Evolutionary conservation across 2,329 filamentous ascomycete species (phyloP), one percentile per base, ranked within the genome.

Genomic region (Colletotrichum kahawae): DNA sequence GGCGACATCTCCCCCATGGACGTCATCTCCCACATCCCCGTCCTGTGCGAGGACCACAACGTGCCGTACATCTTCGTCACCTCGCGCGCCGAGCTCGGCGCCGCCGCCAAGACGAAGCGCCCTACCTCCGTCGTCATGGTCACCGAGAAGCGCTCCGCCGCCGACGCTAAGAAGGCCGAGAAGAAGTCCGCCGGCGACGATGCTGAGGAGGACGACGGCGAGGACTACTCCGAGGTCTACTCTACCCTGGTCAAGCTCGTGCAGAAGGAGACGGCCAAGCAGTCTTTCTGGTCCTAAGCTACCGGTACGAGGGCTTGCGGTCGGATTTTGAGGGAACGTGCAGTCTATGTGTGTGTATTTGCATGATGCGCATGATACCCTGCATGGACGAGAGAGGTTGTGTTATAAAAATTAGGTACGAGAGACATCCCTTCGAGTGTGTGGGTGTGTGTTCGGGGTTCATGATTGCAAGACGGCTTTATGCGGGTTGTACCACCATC

Each of bases 1-100:
- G 97, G 95, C 80, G 97, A 99, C 86, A 98, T 99, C 88, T 98
- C 95, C 68, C 97, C 97, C 78, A 96, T 97, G 93, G 97, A 99
- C 86, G 97, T 99, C 84, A 98, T 99, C 88, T 97, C 95, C 76
- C 97, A 99, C 88, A 95, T 99, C 79, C 97, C 97, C 81, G 95
- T 99, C 73, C 93, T 98, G 74, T 98, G 97, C 90, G 97, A 99
- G 88, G 96, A 98, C 87, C 96, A 98, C 90, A 95, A 95, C 86
- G 95, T 98, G 76, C 97, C 97, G 38, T 99, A 98, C 88, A 92
- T 99, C 85, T 99, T 97, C 85, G 95, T 99, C 80, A 92, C 93
- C 76, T 97, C 94, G 82, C 93, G 97, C 80, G 96, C 95, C 76
- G 96, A 98, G 88, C 92, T 99, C 73, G 97, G 97, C 82, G 95